Evolutionary conservation across 1,284 basidiomycete genomes (phyloP).

Genomic region (Naganishia liquefaciens): DNA sequence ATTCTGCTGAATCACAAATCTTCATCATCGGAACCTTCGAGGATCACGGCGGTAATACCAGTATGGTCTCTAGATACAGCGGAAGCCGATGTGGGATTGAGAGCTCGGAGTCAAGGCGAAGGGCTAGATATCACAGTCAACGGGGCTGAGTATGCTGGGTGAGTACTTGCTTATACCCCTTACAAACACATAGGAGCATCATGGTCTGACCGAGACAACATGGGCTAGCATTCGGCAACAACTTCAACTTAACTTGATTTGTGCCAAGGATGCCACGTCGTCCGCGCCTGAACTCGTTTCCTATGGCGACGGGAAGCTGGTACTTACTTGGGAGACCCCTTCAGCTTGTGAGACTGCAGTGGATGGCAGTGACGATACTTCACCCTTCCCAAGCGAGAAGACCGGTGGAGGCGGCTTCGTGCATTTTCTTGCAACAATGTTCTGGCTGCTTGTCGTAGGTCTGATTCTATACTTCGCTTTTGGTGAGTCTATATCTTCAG

Average conservation of each 20-base stretch:
- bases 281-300: constrained; percentile 43
- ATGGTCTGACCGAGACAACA: no score
- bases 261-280: constrained; percentile 36
- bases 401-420: constrained; percentile 40
- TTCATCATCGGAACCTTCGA: constrained; percentile 41
- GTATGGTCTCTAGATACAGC: constrained; percentile 45
- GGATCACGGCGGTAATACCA: constrained; percentile 51
- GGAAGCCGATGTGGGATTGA: constrained; percentile 39
- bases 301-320: constrained; percentile 43
- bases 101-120: constrained; percentile 39
- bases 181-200: not conserved
- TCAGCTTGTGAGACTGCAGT: constrained; percentile 46
- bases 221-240: constrained; percentile 39
- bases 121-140: constrained; percentile 43
- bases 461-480: constrained; percentile 49
- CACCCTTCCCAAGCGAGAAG: constrained; percentile 8
- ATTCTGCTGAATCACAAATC: constrained; percentile 49
- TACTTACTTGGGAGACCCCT: constrained; percentile 47
- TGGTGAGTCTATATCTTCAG: constrained; percentile 37
- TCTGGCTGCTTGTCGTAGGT: constrained; percentile 46
- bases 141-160: constrained; percentile 50
- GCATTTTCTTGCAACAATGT: constrained; percentile 45
- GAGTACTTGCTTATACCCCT: constrained; percentile 30
- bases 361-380: constrained; percentile 32
- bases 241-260: constrained; percentile 46